Conservation (phyloP, 805 yeast species). For the Candida montana region DNA sequence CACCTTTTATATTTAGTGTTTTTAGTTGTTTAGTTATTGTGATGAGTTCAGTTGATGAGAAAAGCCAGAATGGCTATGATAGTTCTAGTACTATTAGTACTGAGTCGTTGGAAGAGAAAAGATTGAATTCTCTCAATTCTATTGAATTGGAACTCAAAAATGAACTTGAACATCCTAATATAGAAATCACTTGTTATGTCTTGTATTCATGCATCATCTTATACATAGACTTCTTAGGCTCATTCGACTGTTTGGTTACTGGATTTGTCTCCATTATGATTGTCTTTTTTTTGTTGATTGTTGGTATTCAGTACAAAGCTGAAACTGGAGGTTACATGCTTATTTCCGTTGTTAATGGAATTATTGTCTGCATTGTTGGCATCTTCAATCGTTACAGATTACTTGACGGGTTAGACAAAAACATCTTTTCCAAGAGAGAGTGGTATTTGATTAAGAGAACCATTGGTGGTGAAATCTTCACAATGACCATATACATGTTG, state of each 20-base stretch:
- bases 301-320: no score
- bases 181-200: background rate
- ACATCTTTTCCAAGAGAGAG: background rate
- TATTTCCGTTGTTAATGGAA: no score
- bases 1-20: no score
- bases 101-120: background rate
- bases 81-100: background rate
- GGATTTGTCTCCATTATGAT: slow-evolving; percentile 5
- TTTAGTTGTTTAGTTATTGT: background rate
- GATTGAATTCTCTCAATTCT: background rate
- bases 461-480: slow-evolving; percentile 5
- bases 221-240: background rate
- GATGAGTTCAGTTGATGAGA: background rate
- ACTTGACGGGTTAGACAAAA: background rate
- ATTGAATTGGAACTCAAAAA: background rate
- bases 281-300: background rate
- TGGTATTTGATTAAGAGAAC: slow-evolving; percentile 1
- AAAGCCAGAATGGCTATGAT: background rate
- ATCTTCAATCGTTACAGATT: background rate
- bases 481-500: slow-evolving; percentile 1
- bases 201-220: background rate
- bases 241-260: slow-evolving; percentile 2
- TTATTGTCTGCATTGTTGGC: slow-evolving; percentile 6
- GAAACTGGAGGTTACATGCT: no score
- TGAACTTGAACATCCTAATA: slow-evolving; percentile 1